phyloP scores from a whole-genome alignment of 73 alveolate species.

The Paramecium tetraurelia region DNA sequence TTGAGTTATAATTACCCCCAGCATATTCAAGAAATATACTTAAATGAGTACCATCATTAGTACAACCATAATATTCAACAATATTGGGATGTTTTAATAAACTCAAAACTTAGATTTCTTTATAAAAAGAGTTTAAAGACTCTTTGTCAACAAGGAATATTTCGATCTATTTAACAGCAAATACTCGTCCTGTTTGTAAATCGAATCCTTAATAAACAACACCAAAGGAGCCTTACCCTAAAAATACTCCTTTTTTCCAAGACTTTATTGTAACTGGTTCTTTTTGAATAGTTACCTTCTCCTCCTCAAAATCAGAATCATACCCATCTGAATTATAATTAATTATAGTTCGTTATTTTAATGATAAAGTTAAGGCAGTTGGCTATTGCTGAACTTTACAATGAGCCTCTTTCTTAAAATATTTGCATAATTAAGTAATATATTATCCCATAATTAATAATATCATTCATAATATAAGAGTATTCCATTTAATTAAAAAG shows the following conservation, averaged over 20 bases:
- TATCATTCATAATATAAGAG: background rate
- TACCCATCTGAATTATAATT: background rate
- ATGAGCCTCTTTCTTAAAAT: background rate
- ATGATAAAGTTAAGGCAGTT: background rate
- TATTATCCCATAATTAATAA: constrained; percentile 11
- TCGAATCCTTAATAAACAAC: background rate
- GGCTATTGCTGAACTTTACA: background rate
- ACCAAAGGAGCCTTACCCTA: constrained; percentile 15
- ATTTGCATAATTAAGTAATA: constrained; percentile 2
- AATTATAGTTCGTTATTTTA: background rate
- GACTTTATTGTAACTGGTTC: background rate
- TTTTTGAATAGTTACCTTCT: background rate
- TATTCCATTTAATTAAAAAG: background rate
- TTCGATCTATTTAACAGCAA: constrained; percentile 80
- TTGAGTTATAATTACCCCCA: background rate
- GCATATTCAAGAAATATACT: constrained; percentile 1
- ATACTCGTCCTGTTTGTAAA: constrained; percentile 63
- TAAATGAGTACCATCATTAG: background rate
- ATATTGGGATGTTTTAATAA: constrained; percentile 63
- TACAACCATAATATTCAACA: constrained; percentile 55
- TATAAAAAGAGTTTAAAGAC: constrained; percentile 49
- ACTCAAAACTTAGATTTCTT: background rate
- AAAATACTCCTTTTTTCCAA: background rate
- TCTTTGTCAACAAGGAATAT: background rate
- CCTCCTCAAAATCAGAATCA: background rate